Base-by-base conservation (phyloP, 2,329 filamentous ascomycete genomes). In the Neopestalotiopsis sp. region DNA sequence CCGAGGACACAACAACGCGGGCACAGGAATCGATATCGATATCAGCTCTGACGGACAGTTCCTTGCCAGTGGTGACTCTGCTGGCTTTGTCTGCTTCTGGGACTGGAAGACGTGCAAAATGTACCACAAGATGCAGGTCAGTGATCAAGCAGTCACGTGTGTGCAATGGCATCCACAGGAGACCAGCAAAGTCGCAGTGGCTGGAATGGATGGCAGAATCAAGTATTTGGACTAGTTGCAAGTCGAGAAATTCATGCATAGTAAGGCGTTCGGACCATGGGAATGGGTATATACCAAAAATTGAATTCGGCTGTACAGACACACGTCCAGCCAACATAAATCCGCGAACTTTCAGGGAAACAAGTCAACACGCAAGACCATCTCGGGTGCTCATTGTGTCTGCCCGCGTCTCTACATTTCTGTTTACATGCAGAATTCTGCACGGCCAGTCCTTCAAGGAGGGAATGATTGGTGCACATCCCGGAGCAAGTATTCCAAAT, bases 81-180 rank as follows among this genome's bases (percentile, higher is more conserved):
- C 89, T 17, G 96, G 97, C 45, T 98, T 89, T 76, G 90, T 97
- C 62, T 97, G 93, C 81, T 98, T 98, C 83, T 99, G 95, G 94
- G 96, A 98, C 81, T 99, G 95, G 94, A 99, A 99, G 88, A 98
- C 94, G 52, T 97, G 95, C 81, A 98, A 98, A 84, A 95, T 99
- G 94, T 97, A 94, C 82, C 94, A 97, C 83, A 98, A 98, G 86
- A 90, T 99, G 72, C 89, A 92, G 81, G 95, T 94, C 30, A 90
- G 93, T 69, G 94, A 94, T 67, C 89, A 92, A 66, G 90, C 95
- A 4, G 87, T 98, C 67, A 94, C 94, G n/a, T 93, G 92, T 73
- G 89, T 96, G 69, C 92, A 93, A 79, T 99, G 96, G 95, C 95
- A 98, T 81, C 94, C 95, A n/a, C 93, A 98, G 82, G 96, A 99